Conservation (phyloP, 2,329 filamentous ascomycete genomes). For the Cladophialophora carrionii region DNA sequence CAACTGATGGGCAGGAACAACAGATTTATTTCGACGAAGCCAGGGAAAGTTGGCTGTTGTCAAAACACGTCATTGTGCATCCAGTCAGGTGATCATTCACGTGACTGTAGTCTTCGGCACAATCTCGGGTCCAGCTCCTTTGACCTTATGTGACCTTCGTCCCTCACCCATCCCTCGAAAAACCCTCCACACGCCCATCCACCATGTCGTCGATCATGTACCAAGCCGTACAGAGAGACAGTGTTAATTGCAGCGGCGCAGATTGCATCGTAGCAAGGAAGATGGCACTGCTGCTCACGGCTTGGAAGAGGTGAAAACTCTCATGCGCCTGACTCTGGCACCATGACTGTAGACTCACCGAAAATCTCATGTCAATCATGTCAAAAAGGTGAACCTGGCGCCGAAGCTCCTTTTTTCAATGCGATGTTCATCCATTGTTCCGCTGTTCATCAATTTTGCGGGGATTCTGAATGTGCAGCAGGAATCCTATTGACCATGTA, state of each 20-base stretch:
- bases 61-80: not conserved
- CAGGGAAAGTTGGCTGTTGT: constrained; percentile 1
- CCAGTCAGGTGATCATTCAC: not conserved
- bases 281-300: not conserved
- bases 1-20: not conserved
- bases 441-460: not conserved
- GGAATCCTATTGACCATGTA: not conserved
- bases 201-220: not conserved
- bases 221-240: not conserved
- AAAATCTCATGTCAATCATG: not conserved
- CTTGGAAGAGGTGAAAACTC: not conserved
- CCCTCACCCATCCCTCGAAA: not conserved
- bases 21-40: not conserved
- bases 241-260: not conserved
- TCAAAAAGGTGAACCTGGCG: not conserved
- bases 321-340: not conserved
- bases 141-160: no score
- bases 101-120: not conserved
- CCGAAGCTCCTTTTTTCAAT: not conserved
- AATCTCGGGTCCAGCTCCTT: not conserved
- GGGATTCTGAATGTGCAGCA: not conserved
- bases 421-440: not conserved
- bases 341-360: not conserved
- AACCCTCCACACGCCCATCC: not conserved
- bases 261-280: not conserved